Percentiles rank a stretch among this genome's conserved stretches.
These are phyloP conservation scores for Quercus phellos DNA, from an alignment of 331 rosid genomes.

Conservation along the genomic window DNA sequence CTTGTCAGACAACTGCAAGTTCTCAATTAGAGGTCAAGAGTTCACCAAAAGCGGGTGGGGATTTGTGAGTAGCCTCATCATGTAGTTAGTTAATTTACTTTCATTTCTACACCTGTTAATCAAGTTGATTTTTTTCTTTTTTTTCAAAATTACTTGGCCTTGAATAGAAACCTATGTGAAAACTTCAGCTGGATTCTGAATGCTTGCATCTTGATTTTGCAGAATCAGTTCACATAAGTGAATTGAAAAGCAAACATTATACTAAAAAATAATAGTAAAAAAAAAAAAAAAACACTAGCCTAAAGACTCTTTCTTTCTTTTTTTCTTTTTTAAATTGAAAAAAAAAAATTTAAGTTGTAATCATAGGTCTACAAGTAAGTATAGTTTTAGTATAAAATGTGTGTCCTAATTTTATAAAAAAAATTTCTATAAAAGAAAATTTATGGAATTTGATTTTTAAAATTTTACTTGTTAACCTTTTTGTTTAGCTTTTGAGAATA, in stretches of 20 bases:
- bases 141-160: background rate
- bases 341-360: no score
- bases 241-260: background rate
- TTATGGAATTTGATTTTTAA: no score
- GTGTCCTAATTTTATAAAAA: no score
- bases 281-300: background rate
- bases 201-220: background rate
- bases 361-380: no score
- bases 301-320: no score
- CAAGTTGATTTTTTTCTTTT: background rate
- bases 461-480: no score
- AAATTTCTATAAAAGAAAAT: no score
- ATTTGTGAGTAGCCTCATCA: slow-evolving; percentile 36
- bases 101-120: background rate
- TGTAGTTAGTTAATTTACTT: background rate
- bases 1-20: slow-evolving; percentile 40
- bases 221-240: background rate
- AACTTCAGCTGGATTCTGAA: background rate
- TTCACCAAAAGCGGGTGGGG: slow-evolving; percentile 61
- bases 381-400: no score
- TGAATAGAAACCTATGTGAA: background rate
- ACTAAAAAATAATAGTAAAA: background rate
- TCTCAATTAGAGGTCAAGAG: slow-evolving; percentile 31
- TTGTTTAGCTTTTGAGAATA: no score
- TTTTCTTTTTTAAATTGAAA: no score